These are phyloP conservation scores for Pythium biforme DNA, from an alignment of 352 stramenopile genomes.

Conservation along the genomic window DNA sequence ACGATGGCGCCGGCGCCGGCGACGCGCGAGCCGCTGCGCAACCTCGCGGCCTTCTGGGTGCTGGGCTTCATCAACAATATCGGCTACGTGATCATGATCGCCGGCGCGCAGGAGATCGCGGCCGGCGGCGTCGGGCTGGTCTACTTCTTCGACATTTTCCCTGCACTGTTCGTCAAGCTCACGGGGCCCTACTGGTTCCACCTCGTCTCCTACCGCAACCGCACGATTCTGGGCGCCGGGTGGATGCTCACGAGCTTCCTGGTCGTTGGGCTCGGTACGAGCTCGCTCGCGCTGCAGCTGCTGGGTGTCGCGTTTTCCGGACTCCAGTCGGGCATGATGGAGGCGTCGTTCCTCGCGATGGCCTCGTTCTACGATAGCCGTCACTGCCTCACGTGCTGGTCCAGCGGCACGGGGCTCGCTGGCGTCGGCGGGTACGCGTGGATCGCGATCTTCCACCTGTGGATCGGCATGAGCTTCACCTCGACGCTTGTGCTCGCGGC, in stretches of 20 bases:
- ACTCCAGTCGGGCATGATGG: slow-evolving; percentile 87
- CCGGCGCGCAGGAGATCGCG: slow-evolving; percentile 90
- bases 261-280: slow-evolving; percentile 57
- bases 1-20: not conserved
- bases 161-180: slow-evolving; percentile 86
- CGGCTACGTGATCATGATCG: slow-evolving; percentile 94
- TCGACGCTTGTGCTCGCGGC: slow-evolving; percentile 53
- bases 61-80: slow-evolving; percentile 94
- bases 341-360: slow-evolving; percentile 88
- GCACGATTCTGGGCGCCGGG: slow-evolving; percentile 65
- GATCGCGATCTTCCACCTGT: slow-evolving; percentile 75
- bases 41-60: slow-evolving; percentile 88
- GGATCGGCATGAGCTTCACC: slow-evolving; percentile 64
- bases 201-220: slow-evolving; percentile 82
- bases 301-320: slow-evolving; percentile 87
- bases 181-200: slow-evolving; percentile 95
- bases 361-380: slow-evolving; percentile 79
- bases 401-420: slow-evolving; percentile 91
- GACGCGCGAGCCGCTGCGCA: slow-evolving; percentile 44
- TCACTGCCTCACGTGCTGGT: slow-evolving; percentile 88
- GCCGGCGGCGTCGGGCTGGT: slow-evolving; percentile 90
- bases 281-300: slow-evolving; percentile 74
- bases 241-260: slow-evolving; percentile 85
- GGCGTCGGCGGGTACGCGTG: slow-evolving; percentile 91
- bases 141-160: slow-evolving; percentile 92